These are phyloP conservation scores for Apiospora koreana DNA, from an alignment of 2,329 filamentous ascomycete genomes.

Conservation along the genomic window DNA sequence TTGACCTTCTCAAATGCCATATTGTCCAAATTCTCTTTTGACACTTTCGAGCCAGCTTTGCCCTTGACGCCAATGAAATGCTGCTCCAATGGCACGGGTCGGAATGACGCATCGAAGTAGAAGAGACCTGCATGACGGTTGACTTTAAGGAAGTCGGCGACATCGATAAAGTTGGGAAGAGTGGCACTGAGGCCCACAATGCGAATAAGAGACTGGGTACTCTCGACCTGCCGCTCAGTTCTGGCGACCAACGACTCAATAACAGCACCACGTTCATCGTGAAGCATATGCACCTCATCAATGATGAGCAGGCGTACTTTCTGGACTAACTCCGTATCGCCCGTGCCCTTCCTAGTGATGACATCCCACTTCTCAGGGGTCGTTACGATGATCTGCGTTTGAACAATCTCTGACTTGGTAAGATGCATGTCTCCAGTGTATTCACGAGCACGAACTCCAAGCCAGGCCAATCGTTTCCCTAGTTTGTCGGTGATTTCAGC, in stretches of 20 bases:
- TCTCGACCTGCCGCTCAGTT: conserved; percentile 95
- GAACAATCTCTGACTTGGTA: conserved; percentile 92
- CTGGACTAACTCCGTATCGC: conserved; percentile 95
- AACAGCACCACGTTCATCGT: conserved; percentile 94
- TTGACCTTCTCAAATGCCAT: conserved; percentile 92
- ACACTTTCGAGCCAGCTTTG: conserved; percentile 78
- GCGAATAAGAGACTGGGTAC: conserved; percentile 94
- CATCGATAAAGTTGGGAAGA: conserved; percentile 93
- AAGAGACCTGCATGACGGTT: conserved; percentile 92
- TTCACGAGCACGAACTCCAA: conserved; percentile 88
- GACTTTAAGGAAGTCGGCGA: conserved; percentile 94
- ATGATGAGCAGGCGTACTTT: conserved; percentile 96
- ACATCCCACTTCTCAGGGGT: conserved; percentile 99
- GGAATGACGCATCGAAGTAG: conserved; percentile 95
- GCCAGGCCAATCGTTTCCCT: conserved; percentile 87
- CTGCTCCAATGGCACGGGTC: conserved; percentile 93
- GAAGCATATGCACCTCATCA: conserved; percentile 99
- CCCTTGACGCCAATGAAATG: conserved; percentile 97
- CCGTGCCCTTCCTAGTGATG: conserved; percentile 93
- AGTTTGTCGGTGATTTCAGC: conserved; percentile 96
- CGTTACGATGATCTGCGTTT: conserved; percentile 97
- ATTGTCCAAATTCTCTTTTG: conserved; percentile 84
- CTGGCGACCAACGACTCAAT: conserved; percentile 93
- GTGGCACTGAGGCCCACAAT: conserved; percentile 96
- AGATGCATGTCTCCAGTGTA: conserved; percentile 99